Base-by-base conservation (phyloP, 78 protist genomes). In the Monocercomonoides exilis region DNA sequence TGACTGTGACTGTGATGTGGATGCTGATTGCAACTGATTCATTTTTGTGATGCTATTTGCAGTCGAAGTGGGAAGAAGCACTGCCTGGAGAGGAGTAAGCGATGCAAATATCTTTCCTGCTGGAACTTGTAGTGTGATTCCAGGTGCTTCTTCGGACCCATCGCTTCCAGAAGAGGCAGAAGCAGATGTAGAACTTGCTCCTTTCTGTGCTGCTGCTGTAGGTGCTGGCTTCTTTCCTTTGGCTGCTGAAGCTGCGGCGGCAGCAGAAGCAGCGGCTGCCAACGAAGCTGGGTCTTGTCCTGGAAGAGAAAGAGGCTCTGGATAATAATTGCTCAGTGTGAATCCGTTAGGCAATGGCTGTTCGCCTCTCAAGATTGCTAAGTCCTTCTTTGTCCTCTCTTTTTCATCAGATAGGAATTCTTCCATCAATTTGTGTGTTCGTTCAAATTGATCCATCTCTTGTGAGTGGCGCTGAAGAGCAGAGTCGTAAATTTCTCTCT, bases 401-500 rank as follows among this genome's bases (percentile, higher is more conserved):
- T 54, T 54, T 11, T 11, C 70, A 11, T 54, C 21, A 21, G 70
- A 11, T 11, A 54, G 11, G 70, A 54, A 21, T 29, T 54, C 70
- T 11, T 54, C 21, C 38, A 54, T 54, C 38, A 29, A 21, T 21
- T 54, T 21, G 70, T 29, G 70, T 29, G 11, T 21, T 54, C 21
- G 11, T 54, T 54, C 70, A 54, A 54, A 54, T 21, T 29, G 21
- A 11, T 21, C 70, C 11, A 11, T 11, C 21, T 54, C 70, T 54
- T 54, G 38, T 54, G 11, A 11, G 21, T 54, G 11, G 6, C 11
- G 41, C 11, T 32, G 41, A 35, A 21, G 41, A n/a, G 44, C 6
- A 5, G 1, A 3, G 87, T 84, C 87, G 87, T 84, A 84, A 35
- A 21, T 41, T n/a, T n/a, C 41, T 33, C 82, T 81, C 32, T n/a